Conservation (phyloP, 768 basidiomycete species). For the Pleurotus giganteus region DNA sequence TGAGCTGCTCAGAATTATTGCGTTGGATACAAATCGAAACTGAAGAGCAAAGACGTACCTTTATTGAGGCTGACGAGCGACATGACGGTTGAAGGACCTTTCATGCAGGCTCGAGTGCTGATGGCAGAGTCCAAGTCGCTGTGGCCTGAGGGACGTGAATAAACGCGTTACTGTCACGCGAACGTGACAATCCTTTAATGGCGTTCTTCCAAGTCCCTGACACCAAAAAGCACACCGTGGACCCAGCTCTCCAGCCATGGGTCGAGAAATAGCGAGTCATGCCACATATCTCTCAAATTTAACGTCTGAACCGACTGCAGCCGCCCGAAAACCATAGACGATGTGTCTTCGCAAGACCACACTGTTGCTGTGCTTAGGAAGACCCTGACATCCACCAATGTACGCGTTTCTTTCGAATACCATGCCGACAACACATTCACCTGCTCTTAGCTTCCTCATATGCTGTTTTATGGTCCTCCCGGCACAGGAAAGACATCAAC, state of each 20-base stretch:
- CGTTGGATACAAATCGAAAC: neutral
- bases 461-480: constrained; percentile 99
- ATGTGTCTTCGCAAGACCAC: constrained; percentile 96
- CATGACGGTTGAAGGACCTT: constrained; percentile 32
- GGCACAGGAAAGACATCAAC: constrained; percentile 99
- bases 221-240: constrained; percentile 45
- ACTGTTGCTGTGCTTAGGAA: constrained; percentile 90
- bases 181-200: constrained; percentile 49
- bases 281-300: neutral
- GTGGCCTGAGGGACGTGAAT: constrained; percentile 36
- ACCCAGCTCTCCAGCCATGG: constrained; percentile 83
- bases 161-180: constrained; percentile 41
- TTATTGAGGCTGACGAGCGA: constrained; percentile 31
- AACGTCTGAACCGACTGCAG: constrained; percentile 38
- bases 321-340: constrained; percentile 96
- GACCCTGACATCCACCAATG: constrained; percentile 90
- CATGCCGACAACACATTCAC: neutral
- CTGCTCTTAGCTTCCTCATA: constrained; percentile 83
- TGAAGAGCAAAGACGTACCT: constrained; percentile 22
- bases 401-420: constrained; percentile 28
- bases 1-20: constrained; percentile 20
- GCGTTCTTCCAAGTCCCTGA: constrained; percentile 60
- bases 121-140: constrained; percentile 21
- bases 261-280: constrained; percentile 92
- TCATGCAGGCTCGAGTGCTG: constrained; percentile 16